A percentile compares a stretch with the other conserved stretches of the same genome.
phyloP scores from a whole-genome alignment of 106 monocot genomes.

The Platanthera zijinensis region DNA sequence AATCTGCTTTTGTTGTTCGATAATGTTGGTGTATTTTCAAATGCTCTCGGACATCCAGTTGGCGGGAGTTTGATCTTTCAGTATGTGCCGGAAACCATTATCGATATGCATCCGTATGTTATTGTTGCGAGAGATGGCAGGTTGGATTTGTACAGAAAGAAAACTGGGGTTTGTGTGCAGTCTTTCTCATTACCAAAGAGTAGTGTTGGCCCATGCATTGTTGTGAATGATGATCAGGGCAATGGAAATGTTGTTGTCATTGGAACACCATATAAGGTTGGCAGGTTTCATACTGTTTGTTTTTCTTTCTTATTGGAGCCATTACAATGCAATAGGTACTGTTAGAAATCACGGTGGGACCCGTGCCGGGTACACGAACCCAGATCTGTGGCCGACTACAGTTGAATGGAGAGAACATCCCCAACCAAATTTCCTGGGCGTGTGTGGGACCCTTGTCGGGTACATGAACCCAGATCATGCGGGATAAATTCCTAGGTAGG shows the following conservation, averaged over 20 bases:
- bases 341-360: too few relatives aligned
- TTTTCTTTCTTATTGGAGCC: not conserved
- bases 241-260: slow-evolving; percentile 44
- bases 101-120: slow-evolving; percentile 60
- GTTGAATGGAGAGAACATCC: too few relatives aligned
- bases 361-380: too few relatives aligned
- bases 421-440: too few relatives aligned
- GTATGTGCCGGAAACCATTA: slow-evolving; percentile 43
- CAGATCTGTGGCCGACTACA: too few relatives aligned
- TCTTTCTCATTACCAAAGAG: slow-evolving; percentile 35
- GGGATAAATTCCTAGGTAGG: too few relatives aligned
- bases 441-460: too few relatives aligned
- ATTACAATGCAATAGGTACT: not conserved
- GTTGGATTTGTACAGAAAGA: slow-evolving; percentile 69
- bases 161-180: slow-evolving; percentile 62
- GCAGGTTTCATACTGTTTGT: slow-evolving; percentile 16
- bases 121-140: slow-evolving; percentile 45
- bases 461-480: too few relatives aligned
- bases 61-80: slow-evolving; percentile 84
- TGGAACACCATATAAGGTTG: slow-evolving; percentile 71
- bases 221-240: slow-evolving; percentile 45
- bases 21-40: slow-evolving; percentile 75
- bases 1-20: slow-evolving; percentile 78
- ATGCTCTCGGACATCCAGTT: slow-evolving; percentile 68
- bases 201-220: slow-evolving; percentile 28